Base-by-base conservation (phyloP, 176 grass and related monocot species). In the Coix lacrymajobi region DNA sequence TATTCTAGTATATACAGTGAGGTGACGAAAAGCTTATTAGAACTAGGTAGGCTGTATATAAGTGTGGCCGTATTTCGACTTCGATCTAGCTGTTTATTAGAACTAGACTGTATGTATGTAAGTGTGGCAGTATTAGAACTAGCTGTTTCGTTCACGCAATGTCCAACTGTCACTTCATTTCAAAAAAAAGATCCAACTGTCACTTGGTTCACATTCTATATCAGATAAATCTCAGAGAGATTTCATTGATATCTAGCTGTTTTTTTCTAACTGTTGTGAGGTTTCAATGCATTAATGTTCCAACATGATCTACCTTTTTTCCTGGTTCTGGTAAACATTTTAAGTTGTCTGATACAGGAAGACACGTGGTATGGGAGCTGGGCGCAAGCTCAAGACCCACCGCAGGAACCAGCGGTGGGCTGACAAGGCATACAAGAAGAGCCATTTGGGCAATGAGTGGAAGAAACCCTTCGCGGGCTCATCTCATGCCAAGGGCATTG, bases 401-500 rank as follows among this genome's bases (percentile, higher is more conserved):
- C 85, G 91, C 45, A 92, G 88, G 85, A 89, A 87, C 80, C 87
- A 90, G 48, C 81, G 91, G 76, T 92, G 91, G 87, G 91, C 91
- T 39, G 91, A 92, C 70, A 92, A 92, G 72, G 87, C 87, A 48
- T 92, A 92, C 87, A 92, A 92, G 84, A 92, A 92, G 87, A 92
- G 91, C 73, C 91, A 92, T 62, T 54, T 92, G 85, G 90, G 90
- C 10, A 92, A 88, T 15, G 90, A 91, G 73, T 92, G 90, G 91
- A 92, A 92, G 87, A 92, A 92, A 24, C 91, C 91, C 72, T 92
- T 92, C 2, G 84, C 91, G 0, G 87, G 91, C 10, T 92, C 91
- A 32, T 92, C 91, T 73, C 91, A 90, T 34, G 91, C 87, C 28
- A 92, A 92, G 85, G 91, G 91, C 81, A 92, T 92, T 61, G 91